These are phyloP conservation scores for Podospora sp. DNA, from an alignment of 495 filamentous ascomycete species.

Conservation along the genomic window DNA sequence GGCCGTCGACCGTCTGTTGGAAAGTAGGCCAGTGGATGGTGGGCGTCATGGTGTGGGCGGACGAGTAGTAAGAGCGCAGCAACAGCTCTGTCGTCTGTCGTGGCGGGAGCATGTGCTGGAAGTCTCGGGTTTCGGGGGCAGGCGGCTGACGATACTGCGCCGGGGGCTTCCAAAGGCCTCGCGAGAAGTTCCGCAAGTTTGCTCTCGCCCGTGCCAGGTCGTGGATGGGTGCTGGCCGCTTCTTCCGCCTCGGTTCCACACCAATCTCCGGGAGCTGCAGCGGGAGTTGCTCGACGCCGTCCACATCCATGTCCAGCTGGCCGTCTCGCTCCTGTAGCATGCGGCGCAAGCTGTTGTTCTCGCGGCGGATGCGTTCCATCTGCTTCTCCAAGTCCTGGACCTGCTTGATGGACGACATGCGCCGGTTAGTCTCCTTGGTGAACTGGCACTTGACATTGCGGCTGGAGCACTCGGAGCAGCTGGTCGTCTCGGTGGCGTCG, in stretches of 20 bases:
- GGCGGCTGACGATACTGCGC: constrained; percentile 66
- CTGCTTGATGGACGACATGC: constrained; percentile 99
- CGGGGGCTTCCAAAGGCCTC: constrained; percentile 81
- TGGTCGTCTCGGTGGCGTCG: constrained; percentile 92
- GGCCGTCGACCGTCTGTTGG: constrained; percentile 69
- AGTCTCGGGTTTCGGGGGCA: constrained; percentile 53
- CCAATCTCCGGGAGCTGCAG: constrained; percentile 73
- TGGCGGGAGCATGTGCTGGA: constrained; percentile 62
- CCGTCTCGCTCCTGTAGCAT: constrained; percentile 53
- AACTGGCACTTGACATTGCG: constrained; percentile 97
- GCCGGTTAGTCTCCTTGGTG: constrained; percentile 96
- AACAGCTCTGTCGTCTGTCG: constrained; percentile 73
- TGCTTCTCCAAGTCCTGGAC: constrained; percentile 97
- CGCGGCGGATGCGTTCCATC: constrained; percentile 70
- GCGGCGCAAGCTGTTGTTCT: constrained; percentile 71
- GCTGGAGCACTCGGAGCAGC: constrained; percentile 95
- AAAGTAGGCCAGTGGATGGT: constrained; percentile 91
- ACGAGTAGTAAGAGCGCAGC: constrained; percentile 72
- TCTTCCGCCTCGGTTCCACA: constrained; percentile 63
- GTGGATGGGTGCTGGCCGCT: constrained; percentile 60
- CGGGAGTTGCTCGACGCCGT: constrained; percentile 57
- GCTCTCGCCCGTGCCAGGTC: constrained; percentile 71
- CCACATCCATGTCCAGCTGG: constrained; percentile 61
- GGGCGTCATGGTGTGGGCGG: constrained; percentile 77
- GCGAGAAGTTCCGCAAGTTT: constrained; percentile 73